Conservation (phyloP, 2,329 filamentous ascomycete genomes). For the Cladophialophora yegresii region DNA sequence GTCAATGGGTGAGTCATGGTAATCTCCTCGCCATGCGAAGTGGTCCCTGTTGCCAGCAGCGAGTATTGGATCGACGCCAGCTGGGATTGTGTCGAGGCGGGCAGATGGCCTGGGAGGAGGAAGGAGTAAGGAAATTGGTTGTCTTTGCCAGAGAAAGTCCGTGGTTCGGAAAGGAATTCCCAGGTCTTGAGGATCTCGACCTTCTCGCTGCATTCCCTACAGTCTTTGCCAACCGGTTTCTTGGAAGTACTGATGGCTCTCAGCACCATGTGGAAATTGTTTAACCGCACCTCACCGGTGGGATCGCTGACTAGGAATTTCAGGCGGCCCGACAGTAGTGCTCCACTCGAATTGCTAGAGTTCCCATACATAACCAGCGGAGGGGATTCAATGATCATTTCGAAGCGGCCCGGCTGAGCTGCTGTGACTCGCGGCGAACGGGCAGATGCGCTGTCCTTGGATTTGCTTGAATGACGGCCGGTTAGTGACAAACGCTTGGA, state of each 20-base stretch:
- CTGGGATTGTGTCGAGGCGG: slow-evolving; percentile 74
- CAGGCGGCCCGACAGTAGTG: slow-evolving; percentile 81
- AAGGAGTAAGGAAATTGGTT: slow-evolving; percentile 89
- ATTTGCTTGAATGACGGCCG: slow-evolving; percentile 28
- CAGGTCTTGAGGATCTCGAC: slow-evolving; percentile 75
- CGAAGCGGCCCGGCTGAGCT: slow-evolving; percentile 54
- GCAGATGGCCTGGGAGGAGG: slow-evolving; percentile 80
- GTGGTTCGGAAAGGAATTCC: slow-evolving; percentile 67
- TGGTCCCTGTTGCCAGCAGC: slow-evolving; percentile 67
- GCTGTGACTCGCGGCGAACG: slow-evolving; percentile 36
- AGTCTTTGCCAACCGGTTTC: slow-evolving; percentile 77
- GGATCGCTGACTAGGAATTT: slow-evolving; percentile 69
- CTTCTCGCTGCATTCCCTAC: slow-evolving; percentile 71
- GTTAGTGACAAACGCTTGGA: slow-evolving; percentile 46
- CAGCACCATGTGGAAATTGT: slow-evolving; percentile 72
- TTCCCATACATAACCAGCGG: slow-evolving; percentile 81
- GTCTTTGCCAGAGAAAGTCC: slow-evolving; percentile 54
- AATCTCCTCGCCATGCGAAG: slow-evolving; percentile 62
- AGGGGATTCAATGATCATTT: slow-evolving; percentile 76
- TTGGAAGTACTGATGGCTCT: slow-evolving; percentile 72
- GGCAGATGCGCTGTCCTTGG: slow-evolving; percentile 29
- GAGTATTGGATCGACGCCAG: slow-evolving; percentile 76
- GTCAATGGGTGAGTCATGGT: slow-evolving; percentile 68
- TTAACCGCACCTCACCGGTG: slow-evolving; percentile 63
- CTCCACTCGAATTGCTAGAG: slow-evolving; percentile 74